A percentile compares a stretch with the other conserved stretches of the same genome.
These are phyloP conservation scores for Rhodotorula babjevae DNA, from an alignment of 768 basidiomycete species.

Conservation along the genomic window DNA sequence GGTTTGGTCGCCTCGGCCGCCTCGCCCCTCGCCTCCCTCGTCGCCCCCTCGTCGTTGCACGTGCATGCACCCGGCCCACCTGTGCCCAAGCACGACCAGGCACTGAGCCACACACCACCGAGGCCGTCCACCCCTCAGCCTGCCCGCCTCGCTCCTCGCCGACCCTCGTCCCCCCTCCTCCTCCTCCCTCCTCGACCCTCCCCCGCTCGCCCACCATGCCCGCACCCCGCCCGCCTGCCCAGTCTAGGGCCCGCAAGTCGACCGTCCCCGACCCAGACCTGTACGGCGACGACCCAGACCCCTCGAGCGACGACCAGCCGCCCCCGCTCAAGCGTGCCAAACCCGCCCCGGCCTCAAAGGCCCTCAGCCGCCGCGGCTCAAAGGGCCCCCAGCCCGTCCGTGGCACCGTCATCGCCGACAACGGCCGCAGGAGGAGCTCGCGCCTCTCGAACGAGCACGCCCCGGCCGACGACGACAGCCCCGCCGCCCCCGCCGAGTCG, in stretches of 20 bases:
- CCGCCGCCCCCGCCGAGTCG: neutral
- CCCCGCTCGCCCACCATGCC: constrained; percentile 4
- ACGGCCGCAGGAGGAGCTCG: neutral
- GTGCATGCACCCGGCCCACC: too few species aligned
- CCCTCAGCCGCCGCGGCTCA: neutral
- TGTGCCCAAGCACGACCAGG: too few species aligned
- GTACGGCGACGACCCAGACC: constrained; percentile 19
- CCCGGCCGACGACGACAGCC: neutral
- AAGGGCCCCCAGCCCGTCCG: neutral
- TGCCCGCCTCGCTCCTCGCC: too few species aligned
- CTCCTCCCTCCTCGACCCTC: neutral
- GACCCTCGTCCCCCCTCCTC: neutral
- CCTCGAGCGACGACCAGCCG: constrained; percentile 13
- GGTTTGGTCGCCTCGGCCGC: too few species aligned
- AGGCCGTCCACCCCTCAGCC: too few species aligned
- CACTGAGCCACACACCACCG: too few species aligned
- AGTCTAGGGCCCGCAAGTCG: constrained; percentile 11
- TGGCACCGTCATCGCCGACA: constrained; percentile 3
- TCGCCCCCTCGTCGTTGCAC: too few species aligned
- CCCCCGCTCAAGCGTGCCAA: neutral
- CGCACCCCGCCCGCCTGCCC: constrained; percentile 9
- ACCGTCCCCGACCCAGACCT: constrained; percentile 27
- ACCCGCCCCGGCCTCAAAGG: neutral
- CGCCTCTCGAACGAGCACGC: constrained; percentile 5
- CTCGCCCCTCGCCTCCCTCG: too few species aligned